Percentiles rank a stretch among this genome's conserved stretches.
phyloP scores from a whole-genome alignment of 805 yeast genomes.

The Schizosaccharomyces lindneri region DNA sequence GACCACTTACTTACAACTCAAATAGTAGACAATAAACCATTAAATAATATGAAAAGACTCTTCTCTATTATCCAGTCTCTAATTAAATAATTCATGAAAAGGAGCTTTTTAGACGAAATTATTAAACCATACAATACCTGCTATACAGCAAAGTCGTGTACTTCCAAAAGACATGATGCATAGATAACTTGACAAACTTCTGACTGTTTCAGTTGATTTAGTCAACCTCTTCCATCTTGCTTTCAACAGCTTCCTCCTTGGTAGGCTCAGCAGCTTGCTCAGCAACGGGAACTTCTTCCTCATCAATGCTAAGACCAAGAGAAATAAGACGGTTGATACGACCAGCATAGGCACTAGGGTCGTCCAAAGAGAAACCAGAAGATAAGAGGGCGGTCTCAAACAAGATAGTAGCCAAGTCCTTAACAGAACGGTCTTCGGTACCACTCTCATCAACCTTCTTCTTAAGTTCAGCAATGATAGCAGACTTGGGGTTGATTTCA shows the following conservation, averaged over 20 bases:
- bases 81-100: too few relatives aligned
- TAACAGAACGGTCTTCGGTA: slow-evolving; percentile 93
- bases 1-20: too few relatives aligned
- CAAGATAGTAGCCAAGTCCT: slow-evolving; percentile 85
- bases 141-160: not conserved
- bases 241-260: slow-evolving; percentile 49
- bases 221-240: slow-evolving; percentile 98
- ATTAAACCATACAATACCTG: too few relatives aligned
- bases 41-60: too few relatives aligned
- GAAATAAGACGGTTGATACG: slow-evolving; percentile 97
- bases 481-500: slow-evolving; percentile 91
- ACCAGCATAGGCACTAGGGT: slow-evolving; percentile 89
- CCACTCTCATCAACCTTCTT: slow-evolving; percentile 92
- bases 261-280: slow-evolving; percentile 23
- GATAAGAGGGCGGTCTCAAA: slow-evolving; percentile 96
- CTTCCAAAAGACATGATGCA: not conserved
- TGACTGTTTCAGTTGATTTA: slow-evolving; percentile 16
- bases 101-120: too few relatives aligned
- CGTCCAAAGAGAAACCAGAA: slow-evolving; percentile 96
- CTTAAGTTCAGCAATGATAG: slow-evolving; percentile 87
- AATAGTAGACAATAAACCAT: too few relatives aligned
- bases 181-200: not conserved
- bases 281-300: slow-evolving; percentile 27
- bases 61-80: too few relatives aligned
- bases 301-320: slow-evolving; percentile 93